Percentiles rank a stretch among this genome's conserved stretches.
phyloP scores from a whole-genome alignment of 805 yeast species.

The Ogataea nakhonphanomensis region DNA sequence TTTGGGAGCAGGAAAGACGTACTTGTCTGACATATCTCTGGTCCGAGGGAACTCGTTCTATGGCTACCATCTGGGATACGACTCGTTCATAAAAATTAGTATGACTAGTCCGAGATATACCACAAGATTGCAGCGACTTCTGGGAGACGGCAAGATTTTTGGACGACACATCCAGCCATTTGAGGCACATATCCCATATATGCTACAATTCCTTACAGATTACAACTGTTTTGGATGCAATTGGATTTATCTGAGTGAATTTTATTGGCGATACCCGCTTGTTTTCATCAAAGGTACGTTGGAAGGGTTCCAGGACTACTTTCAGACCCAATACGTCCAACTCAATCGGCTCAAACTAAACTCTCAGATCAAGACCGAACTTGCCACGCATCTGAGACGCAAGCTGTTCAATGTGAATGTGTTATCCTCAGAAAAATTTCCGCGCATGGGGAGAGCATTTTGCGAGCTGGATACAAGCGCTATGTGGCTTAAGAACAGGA shows the following conservation, averaged over 20 bases:
- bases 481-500: constrained; percentile 56
- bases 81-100: constrained; percentile 64
- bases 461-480: constrained; percentile 72
- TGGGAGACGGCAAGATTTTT: constrained; percentile 41
- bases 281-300: constrained; percentile 14
- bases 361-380: constrained; percentile 32
- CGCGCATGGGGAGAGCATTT: constrained; percentile 58
- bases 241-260: constrained; percentile 53
- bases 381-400: constrained; percentile 23
- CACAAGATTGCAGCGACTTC: constrained; percentile 49
- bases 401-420: constrained; percentile 24
- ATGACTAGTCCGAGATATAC: constrained; percentile 60
- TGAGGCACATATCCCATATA: constrained; percentile 79
- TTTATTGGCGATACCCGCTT: constrained; percentile 58
- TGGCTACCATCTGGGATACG: constrained; percentile 70
- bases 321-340: constrained; percentile 23
- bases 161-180: constrained; percentile 46
- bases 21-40: constrained; percentile 55
- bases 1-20: constrained; percentile 28
- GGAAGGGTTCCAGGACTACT: constrained; percentile 20
- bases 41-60: constrained; percentile 81
- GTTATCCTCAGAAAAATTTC: constrained; percentile 31
- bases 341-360: constrained; percentile 29
- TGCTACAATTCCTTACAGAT: constrained; percentile 77
- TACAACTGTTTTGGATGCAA: constrained; percentile 82